phyloP scores from a whole-genome alignment of 441 rosid genomes.

The Eruca vesicaria region DNA sequence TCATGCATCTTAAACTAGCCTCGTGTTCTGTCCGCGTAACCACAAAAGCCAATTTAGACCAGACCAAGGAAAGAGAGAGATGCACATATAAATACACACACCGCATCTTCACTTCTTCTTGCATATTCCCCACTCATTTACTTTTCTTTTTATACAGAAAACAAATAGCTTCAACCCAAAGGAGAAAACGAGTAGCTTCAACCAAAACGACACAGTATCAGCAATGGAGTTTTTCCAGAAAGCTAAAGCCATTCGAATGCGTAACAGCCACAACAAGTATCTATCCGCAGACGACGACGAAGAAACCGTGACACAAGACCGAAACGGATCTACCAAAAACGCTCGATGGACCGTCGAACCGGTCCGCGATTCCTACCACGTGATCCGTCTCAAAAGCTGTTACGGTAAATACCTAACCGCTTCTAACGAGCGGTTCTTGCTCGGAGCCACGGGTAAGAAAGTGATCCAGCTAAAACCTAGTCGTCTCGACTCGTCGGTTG shows the following conservation, averaged over 20 bases:
- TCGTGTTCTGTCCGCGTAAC: slow-evolving; percentile 23
- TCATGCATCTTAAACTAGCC: not conserved
- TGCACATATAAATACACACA: not conserved
- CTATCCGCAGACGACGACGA: slow-evolving; percentile 59
- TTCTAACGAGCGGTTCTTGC: slow-evolving; percentile 73
- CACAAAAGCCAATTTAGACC: slow-evolving; percentile 13
- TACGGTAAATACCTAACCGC: slow-evolving; percentile 73
- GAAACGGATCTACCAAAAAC: slow-evolving; percentile 51
- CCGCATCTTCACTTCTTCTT: not conserved
- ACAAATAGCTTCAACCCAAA: not conserved
- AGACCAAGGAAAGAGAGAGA: not conserved
- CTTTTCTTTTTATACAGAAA: not conserved
- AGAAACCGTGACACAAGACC: slow-evolving; percentile 49
- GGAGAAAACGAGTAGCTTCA: slow-evolving; percentile 21
- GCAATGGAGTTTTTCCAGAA: slow-evolving; percentile 64
- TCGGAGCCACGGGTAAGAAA: slow-evolving; percentile 86
- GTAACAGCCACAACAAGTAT: slow-evolving; percentile 59
- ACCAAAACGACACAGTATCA: slow-evolving; percentile 19
- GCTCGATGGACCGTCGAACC: slow-evolving; percentile 61
- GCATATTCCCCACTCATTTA: not conserved
- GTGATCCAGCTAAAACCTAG: slow-evolving; percentile 58
- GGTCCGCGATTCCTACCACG: slow-evolving; percentile 42
- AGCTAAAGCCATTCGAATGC: slow-evolving; percentile 64
- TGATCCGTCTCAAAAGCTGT: slow-evolving; percentile 58
- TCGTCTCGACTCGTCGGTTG: slow-evolving; percentile 69